Percentiles rank a stretch among this genome's conserved stretches.
Evolutionary conservation across 345 rosid genomes (phyloP).

Genomic region (Lenwebbia sp.): DNA sequence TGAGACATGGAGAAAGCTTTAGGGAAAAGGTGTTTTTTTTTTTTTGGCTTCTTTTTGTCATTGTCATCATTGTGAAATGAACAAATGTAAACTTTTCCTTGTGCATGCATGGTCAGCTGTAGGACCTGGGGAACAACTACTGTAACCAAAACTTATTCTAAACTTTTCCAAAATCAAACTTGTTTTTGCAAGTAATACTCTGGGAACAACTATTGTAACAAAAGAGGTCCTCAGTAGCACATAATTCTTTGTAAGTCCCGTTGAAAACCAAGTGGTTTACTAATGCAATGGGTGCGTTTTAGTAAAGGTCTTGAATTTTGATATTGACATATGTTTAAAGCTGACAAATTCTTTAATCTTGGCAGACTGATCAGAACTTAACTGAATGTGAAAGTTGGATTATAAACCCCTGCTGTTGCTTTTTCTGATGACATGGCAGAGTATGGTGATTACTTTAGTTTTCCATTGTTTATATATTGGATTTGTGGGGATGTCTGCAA

Average conservation of each 20-base stretch:
- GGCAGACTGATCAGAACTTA: background rate
- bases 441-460: background rate
- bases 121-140: too few species aligned
- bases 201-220: background rate
- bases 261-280: background rate
- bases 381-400: background rate
- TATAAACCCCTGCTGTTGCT: background rate
- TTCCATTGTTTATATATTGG: background rate
- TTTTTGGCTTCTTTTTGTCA: too few species aligned
- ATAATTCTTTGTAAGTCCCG: background rate
- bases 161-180: background rate
- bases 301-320: background rate
- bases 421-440: background rate
- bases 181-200: background rate
- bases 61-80: too few species aligned
- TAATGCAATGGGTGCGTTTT: background rate
- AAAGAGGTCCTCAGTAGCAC: rapidly evolving
- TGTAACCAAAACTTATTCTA: too few species aligned
- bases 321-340: background rate
- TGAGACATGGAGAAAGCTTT: too few species aligned
- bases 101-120: too few species aligned
- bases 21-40: too few species aligned
- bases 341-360: background rate
- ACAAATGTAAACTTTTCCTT: too few species aligned
- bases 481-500: background rate